A percentile compares a stretch with the other conserved stretches of the same genome.
phyloP scores from a whole-genome alignment of 257 asterid species.

The Thymus mandschuricus region DNA sequence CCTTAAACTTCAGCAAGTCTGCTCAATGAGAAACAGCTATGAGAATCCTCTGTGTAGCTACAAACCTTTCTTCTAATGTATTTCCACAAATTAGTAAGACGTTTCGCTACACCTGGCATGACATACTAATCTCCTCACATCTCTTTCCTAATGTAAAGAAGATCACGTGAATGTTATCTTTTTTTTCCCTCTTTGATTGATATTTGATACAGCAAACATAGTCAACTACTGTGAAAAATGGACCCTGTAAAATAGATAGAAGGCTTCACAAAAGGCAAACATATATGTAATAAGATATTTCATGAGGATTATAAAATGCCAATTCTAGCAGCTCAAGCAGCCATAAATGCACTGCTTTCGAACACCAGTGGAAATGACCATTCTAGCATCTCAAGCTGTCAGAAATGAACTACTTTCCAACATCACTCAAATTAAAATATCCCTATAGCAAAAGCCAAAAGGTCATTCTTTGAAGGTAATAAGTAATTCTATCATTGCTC shows the following conservation, averaged over 20 bases:
- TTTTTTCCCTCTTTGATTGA: neutral
- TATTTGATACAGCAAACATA: too few species aligned
- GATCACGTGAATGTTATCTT: neutral
- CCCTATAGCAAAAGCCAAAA: constrained; percentile 15
- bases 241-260: neutral
- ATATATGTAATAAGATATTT: neutral
- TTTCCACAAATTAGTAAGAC: neutral
- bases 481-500: constrained; percentile 21
- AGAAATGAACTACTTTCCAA: too few species aligned
- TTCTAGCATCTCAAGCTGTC: neutral
- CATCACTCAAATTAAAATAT: neutral
- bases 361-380: neutral
- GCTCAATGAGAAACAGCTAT: neutral
- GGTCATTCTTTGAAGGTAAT: neutral
- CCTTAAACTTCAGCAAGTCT: neutral
- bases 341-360: neutral
- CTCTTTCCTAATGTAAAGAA: constrained; percentile 13
- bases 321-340: neutral
- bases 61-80: constrained; percentile 7
- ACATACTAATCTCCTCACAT: neutral
- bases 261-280: neutral
- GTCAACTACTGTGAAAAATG: neutral
- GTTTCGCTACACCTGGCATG: neutral
- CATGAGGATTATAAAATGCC: neutral
- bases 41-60: neutral